phyloP scores from a whole-genome alignment of 306 rosid genomes.

The Lathyrus tuberosus region DNA sequence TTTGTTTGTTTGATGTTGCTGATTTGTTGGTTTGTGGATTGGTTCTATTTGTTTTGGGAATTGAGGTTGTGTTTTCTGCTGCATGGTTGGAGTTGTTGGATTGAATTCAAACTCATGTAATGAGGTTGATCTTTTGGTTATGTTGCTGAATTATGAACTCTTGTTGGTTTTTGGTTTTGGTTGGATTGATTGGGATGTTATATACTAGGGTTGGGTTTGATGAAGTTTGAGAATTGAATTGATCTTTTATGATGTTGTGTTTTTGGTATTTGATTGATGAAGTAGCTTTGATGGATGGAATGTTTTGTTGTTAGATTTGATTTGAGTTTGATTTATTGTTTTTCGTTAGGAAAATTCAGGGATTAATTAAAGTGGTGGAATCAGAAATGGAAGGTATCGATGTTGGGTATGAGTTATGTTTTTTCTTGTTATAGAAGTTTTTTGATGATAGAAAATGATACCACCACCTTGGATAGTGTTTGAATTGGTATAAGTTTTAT shows the following conservation, averaged over 20 bases:
- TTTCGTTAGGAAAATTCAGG: conserved; percentile 28
- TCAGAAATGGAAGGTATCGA: conserved; percentile 34
- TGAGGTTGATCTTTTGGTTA: conserved; percentile 38
- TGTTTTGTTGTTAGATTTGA: conserved; percentile 17
- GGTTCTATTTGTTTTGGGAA: conserved; percentile 33
- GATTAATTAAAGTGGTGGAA: conserved; percentile 30
- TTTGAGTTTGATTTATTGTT: conserved; percentile 35
- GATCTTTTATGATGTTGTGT: conserved; percentile 32
- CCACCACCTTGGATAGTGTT: conserved; percentile 36
- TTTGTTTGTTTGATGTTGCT: conserved; percentile 14
- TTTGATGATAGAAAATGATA: conserved; percentile 30
- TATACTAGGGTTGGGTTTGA: conserved; percentile 25
- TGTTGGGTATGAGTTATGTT: conserved; percentile 32
- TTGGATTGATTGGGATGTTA: conserved; percentile 30
- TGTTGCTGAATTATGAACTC: conserved; percentile 48
- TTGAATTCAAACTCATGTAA: conserved; percentile 29
- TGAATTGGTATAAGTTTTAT: conserved; percentile 35
- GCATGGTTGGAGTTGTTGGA: conserved; percentile 31
- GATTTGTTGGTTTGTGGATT: conserved; percentile 41
- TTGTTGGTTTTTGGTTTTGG: conserved; percentile 17
- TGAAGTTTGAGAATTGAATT: conserved; percentile 38
- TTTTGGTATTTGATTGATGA: conserved; percentile 21
- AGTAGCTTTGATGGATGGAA: conserved; percentile 31
- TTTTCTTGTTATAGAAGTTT: conserved; percentile 36
- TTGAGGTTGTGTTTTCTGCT: conserved; percentile 37